Conservation (phyloP, 2,329 filamentous ascomycete genomes). For the Keithomyces neogunnii region DNA sequence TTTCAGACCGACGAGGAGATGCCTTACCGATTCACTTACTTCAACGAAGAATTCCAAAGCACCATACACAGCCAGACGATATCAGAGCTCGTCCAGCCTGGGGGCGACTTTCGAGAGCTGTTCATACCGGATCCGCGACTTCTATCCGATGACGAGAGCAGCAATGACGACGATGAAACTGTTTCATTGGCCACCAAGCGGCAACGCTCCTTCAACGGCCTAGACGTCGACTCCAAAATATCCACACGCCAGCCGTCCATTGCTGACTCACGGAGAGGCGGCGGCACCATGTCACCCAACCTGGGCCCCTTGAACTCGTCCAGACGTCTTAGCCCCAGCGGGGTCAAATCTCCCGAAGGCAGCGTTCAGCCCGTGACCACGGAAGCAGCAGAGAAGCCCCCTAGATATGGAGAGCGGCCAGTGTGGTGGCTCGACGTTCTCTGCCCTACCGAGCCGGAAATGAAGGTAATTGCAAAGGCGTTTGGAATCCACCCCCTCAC, state of each 20-base stretch:
- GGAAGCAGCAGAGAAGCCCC: slow-evolving; percentile 30
- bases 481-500: slow-evolving; percentile 96
- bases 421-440: slow-evolving; percentile 97
- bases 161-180: slow-evolving; percentile 42
- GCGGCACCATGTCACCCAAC: slow-evolving; percentile 19
- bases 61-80: slow-evolving; percentile 96
- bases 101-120: slow-evolving; percentile 73
- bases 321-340: slow-evolving; percentile 38
- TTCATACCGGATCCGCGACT: slow-evolving; percentile 82
- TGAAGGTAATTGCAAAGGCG: slow-evolving; percentile 85
- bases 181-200: slow-evolving; percentile 15
- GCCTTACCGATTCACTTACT: slow-evolving; percentile 95
- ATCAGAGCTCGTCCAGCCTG: slow-evolving; percentile 82
- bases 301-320: slow-evolving; percentile 28
- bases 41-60: slow-evolving; percentile 93
- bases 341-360: slow-evolving; percentile 28
- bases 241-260: slow-evolving; percentile 39
- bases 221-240: slow-evolving; percentile 32
- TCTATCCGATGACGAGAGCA: slow-evolving; percentile 64
- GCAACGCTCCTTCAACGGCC: slow-evolving; percentile 14
- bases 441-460: slow-evolving; percentile 84
- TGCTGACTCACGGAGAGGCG: slow-evolving; percentile 20
- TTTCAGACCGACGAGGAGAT: slow-evolving; percentile 81
- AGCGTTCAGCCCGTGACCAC: slow-evolving; percentile 10
- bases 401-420: slow-evolving; percentile 69